phyloP scores from a whole-genome alignment of 2,329 filamentous ascomycete species.

The Huntiella moniliformis region DNA sequence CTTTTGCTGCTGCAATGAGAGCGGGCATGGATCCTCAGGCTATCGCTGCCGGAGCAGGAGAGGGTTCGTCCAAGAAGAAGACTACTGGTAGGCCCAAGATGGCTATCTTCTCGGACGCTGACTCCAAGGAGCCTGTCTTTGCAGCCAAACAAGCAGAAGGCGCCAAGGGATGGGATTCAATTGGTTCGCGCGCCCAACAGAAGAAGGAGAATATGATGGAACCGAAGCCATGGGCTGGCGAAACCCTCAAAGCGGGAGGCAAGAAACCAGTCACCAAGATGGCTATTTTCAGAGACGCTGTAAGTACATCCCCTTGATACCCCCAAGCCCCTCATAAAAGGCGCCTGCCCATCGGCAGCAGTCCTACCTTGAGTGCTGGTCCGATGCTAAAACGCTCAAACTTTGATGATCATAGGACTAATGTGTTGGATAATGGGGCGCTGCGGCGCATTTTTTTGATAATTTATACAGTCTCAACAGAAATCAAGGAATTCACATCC shows the following conservation, averaged over 20 bases:
- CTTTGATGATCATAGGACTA: conserved; percentile 97
- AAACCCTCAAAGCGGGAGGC: conserved; percentile 73
- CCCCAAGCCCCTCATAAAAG: neutral
- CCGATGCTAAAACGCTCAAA: conserved; percentile 24
- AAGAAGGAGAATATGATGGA: conserved; percentile 88
- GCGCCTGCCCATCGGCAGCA: no score
- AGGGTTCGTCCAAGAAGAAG: conserved; percentile 26
- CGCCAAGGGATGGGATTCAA: conserved; percentile 74
- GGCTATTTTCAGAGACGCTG: conserved; percentile 86
- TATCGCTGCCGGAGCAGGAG: conserved; percentile 26
- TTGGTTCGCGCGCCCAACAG: conserved; percentile 67
- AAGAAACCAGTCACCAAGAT: conserved; percentile 70
- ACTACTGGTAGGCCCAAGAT: conserved; percentile 34
- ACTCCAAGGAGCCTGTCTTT: conserved; percentile 9
- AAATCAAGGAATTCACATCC: conserved; percentile 20
- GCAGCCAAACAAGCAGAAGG: conserved; percentile 50
- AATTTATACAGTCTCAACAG: conserved; percentile 32
- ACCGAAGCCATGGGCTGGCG: conserved; percentile 76
- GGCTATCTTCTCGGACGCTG: conserved; percentile 31
- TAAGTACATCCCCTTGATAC: conserved; percentile 35
- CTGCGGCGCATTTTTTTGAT: conserved; percentile 18
- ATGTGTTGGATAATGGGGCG: conserved; percentile 35
- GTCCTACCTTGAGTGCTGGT: neutral
- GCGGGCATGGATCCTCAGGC: conserved; percentile 46
- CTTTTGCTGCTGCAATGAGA: conserved; percentile 44